Conservation (phyloP, 1,284 basidiomycete species). For the Boletus calvinii region DNA sequence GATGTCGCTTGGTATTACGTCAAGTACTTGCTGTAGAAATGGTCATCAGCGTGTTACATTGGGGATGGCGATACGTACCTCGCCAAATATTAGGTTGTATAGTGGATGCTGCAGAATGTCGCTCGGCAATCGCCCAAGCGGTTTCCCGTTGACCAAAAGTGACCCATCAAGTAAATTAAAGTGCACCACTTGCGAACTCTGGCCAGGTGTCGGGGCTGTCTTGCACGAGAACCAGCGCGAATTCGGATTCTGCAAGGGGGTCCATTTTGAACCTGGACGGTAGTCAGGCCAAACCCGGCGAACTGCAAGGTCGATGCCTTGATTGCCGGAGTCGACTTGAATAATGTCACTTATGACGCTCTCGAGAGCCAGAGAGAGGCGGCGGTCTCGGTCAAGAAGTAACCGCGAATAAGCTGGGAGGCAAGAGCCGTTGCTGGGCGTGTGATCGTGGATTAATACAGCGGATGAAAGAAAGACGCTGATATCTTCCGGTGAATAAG, state of each 20-base stretch:
- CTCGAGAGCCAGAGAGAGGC: constrained; percentile 27
- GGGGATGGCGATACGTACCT: constrained; percentile 21
- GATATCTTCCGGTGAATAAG: constrained; percentile 29
- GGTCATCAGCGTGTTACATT: background rate
- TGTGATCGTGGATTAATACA: constrained; percentile 36
- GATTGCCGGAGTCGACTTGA: background rate
- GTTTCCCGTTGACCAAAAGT: constrained; percentile 43
- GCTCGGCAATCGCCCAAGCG: constrained; percentile 39
- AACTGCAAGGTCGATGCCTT: constrained; percentile 37
- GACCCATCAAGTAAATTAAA: constrained; percentile 42
- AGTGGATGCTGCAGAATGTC: constrained; percentile 25
- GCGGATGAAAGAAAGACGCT: constrained; percentile 37
- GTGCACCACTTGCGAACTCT: constrained; percentile 31
- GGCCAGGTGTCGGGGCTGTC: constrained; percentile 11
- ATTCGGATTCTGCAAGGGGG: constrained; percentile 22
- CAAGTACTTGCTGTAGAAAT: constrained; percentile 33
- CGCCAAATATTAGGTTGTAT: constrained; percentile 33
- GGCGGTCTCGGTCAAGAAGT: constrained; percentile 30
- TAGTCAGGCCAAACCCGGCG: constrained; percentile 39
- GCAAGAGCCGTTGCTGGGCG: constrained; percentile 10
- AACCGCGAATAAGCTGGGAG: constrained; percentile 12
- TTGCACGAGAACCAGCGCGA: constrained; percentile 39
- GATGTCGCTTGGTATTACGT: constrained; percentile 37
- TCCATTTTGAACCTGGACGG: constrained; percentile 34
- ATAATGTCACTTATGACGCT: constrained; percentile 9